Conservation (phyloP, 108 stramenopile species). For the Pseudonitzschia multiseries region DNA sequence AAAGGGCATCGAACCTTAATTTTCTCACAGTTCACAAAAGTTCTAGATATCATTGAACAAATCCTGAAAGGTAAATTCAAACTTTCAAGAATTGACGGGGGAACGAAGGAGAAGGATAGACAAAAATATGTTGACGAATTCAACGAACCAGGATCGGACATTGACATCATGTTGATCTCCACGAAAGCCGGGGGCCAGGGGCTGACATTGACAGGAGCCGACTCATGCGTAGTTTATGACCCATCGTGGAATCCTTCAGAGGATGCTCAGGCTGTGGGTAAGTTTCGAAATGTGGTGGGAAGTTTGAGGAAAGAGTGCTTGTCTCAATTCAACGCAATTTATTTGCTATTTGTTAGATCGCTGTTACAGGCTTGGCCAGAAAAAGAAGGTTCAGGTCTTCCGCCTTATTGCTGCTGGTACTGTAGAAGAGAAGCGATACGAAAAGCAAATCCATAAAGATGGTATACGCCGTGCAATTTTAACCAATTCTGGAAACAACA, state of each 20-base stretch:
- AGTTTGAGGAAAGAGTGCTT: neutral
- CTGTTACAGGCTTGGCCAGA: slow-evolving; percentile 94
- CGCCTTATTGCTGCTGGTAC: slow-evolving; percentile 94
- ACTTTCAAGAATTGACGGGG: slow-evolving; percentile 88
- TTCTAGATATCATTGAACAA: slow-evolving; percentile 84
- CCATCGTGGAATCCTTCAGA: slow-evolving; percentile 86
- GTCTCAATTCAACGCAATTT: neutral
- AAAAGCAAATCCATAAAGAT: slow-evolving; percentile 84
- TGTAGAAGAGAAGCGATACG: slow-evolving; percentile 86
- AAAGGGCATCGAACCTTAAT: slow-evolving; percentile 86
- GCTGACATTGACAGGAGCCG: slow-evolving; percentile 81
- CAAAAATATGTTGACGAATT: slow-evolving; percentile 89
- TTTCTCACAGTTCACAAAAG: slow-evolving; percentile 92
- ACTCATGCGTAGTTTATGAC: slow-evolving; percentile 83
- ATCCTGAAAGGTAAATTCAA: slow-evolving; percentile 33
- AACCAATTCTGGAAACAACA: slow-evolving; percentile 40
- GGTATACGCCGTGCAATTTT: slow-evolving; percentile 71
- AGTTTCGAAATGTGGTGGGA: neutral
- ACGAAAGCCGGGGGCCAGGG: slow-evolving; percentile 90
- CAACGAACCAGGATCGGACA: slow-evolving; percentile 63
- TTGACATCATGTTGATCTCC: slow-evolving; percentile 76
- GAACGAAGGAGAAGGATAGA: slow-evolving; percentile 78
- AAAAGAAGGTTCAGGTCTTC: slow-evolving; percentile 88
- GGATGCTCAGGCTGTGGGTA: slow-evolving; percentile 90
- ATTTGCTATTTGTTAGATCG: slow-evolving; percentile 18